Percentiles rank a stretch among this genome's conserved stretches.
Conservation (phyloP, 139 green algal species). For the Coccomyxa sp. region DNA sequence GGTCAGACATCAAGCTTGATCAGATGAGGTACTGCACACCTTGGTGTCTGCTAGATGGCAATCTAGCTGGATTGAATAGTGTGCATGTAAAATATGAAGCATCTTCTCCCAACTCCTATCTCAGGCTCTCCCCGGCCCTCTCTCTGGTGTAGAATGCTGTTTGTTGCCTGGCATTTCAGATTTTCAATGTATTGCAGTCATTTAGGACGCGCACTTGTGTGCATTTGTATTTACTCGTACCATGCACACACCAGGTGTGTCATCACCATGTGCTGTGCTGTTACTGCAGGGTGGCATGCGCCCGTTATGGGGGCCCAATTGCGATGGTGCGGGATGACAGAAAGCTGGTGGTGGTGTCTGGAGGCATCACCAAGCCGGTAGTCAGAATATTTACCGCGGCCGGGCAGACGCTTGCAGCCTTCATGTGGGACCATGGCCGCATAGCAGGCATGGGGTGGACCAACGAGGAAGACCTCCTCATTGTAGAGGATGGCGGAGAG, state of each 20-base stretch:
- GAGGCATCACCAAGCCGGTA: slow-evolving; percentile 32
- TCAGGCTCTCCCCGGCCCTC: no score
- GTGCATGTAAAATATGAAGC: no score
- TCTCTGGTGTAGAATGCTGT: no score
- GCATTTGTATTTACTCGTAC: neutral
- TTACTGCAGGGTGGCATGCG: neutral
- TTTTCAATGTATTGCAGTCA: no score
- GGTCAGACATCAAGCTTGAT: slow-evolving; percentile 51
- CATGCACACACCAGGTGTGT: neutral
- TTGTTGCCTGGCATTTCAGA: no score
- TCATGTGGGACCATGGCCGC: slow-evolving; percentile 65
- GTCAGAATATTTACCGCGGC: slow-evolving; percentile 63
- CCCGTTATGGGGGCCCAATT: slow-evolving; percentile 73
- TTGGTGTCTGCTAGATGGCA: no score
- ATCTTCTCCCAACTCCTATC: no score
- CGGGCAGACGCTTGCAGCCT: slow-evolving; percentile 42
- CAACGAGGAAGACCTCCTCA: slow-evolving; percentile 55
- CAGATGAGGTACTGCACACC: slow-evolving; percentile 37
- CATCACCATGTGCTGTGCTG: neutral
- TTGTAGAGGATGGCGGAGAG: slow-evolving; percentile 58
- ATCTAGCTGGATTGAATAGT: neutral
- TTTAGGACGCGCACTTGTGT: no score
- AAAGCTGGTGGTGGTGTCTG: slow-evolving; percentile 64
- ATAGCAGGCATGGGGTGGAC: slow-evolving; percentile 77
- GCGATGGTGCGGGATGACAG: slow-evolving; percentile 75